phyloP scores from a whole-genome alignment of 306 rosid species.

The Parietaria judaica region DNA sequence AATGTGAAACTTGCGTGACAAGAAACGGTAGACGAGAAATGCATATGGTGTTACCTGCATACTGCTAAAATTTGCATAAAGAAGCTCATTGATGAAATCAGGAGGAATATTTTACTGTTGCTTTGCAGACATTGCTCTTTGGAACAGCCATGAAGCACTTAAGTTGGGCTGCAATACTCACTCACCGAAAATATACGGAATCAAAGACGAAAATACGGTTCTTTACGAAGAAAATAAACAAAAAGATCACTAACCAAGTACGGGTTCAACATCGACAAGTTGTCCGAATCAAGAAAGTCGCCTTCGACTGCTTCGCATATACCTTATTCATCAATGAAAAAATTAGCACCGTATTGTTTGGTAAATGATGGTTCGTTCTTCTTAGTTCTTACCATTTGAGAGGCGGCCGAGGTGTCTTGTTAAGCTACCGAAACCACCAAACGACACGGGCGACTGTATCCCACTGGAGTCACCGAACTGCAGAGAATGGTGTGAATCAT shows the following conservation, averaged over 20 bases:
- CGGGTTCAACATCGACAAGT: constrained; percentile 80
- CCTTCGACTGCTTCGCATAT: constrained; percentile 70
- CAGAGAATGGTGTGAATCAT: constrained; percentile 29
- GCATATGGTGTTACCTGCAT: constrained; percentile 55
- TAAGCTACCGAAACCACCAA: constrained; percentile 93
- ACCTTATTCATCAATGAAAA: constrained; percentile 42
- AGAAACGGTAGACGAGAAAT: background rate
- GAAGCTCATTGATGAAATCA: constrained; percentile 85
- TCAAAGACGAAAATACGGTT: background rate
- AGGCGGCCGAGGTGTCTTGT: constrained; percentile 86
- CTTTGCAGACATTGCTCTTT: constrained; percentile 97
- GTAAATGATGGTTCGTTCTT: too few species aligned
- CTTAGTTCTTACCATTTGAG: constrained; percentile 40
- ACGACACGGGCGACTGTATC: constrained; percentile 88
- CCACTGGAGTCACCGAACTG: constrained; percentile 98
- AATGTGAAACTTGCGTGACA: background rate
- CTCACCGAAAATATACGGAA: too few species aligned
- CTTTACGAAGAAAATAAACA: background rate
- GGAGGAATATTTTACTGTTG: constrained; percentile 51
- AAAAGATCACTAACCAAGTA: constrained; percentile 63
- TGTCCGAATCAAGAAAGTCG: constrained; percentile 61
- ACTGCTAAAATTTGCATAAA: constrained; percentile 57
- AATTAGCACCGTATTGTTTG: background rate
- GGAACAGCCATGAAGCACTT: constrained; percentile 96
- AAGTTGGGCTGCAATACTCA: constrained; percentile 64